Conservation (phyloP, 331 rosid species). For the Prunus yedoensis region DNA sequence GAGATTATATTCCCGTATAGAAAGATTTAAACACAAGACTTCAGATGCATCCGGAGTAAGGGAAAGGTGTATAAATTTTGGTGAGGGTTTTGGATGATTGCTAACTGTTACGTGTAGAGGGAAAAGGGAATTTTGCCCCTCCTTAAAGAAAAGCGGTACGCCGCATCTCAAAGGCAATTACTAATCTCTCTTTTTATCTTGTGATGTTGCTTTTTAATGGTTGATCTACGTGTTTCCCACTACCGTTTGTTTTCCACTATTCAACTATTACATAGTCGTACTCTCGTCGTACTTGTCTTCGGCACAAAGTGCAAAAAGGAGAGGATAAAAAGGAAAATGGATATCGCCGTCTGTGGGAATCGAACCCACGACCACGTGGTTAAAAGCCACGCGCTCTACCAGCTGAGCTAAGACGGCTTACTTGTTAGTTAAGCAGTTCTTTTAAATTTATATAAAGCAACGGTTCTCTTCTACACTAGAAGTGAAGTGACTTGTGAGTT, state of each 20-base stretch:
- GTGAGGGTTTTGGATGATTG: neutral
- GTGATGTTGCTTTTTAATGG: neutral
- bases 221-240: conserved; percentile 27
- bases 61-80: neutral
- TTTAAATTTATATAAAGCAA: neutral
- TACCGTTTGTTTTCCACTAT: neutral
- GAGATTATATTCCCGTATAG: no score
- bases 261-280: neutral
- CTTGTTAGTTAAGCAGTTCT: no score
- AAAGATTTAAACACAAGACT: no score
- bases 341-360: conserved; percentile 76
- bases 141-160: neutral
- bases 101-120: neutral
- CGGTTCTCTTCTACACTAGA: neutral
- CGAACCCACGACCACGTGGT: conserved; percentile 94
- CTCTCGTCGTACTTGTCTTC: neutral
- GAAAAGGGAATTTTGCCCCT: neutral
- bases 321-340: fast-evolving
- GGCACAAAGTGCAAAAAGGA: neutral
- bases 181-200: neutral
- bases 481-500: no score
- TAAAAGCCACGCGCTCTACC: conserved; percentile 86
- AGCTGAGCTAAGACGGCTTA: conserved; percentile 62
- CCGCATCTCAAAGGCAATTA: neutral
- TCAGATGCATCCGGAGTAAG: no score